phyloP scores from a whole-genome alignment of 257 asterid genomes.

The Coffea canephora region DNA sequence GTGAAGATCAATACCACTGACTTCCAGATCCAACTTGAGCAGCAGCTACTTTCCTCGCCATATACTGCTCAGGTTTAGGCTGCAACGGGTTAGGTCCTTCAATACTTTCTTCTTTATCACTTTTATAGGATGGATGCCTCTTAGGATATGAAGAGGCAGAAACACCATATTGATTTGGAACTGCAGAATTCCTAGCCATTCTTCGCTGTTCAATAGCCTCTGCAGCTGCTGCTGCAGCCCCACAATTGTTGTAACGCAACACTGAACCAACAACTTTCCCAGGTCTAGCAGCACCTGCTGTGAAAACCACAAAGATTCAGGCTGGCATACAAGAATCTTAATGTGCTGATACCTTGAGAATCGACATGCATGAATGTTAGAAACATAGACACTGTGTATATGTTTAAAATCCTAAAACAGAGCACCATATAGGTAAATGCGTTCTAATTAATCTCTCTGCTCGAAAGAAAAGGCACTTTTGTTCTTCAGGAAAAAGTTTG shows the following conservation, averaged over 20 bases:
- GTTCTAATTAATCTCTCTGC: neutral
- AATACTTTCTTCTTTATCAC: constrained; percentile 39
- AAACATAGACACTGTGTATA: neutral
- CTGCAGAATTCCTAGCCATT: constrained; percentile 51
- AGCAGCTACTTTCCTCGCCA: constrained; percentile 48
- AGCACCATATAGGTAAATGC: neutral
- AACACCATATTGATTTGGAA: constrained; percentile 54
- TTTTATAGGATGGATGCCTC: constrained; percentile 44
- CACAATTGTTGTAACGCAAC: constrained; percentile 54
- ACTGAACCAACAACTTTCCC: constrained; percentile 70
- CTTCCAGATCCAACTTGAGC: constrained; percentile 46
- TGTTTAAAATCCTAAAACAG: neutral
- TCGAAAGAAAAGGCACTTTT: neutral
- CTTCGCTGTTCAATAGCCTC: constrained; percentile 63
- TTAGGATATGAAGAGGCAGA: constrained; percentile 51
- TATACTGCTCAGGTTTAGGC: constrained; percentile 46
- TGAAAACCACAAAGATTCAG: neutral
- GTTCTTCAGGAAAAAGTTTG: neutral
- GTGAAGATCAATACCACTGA: constrained; percentile 37
- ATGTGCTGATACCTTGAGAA: neutral
- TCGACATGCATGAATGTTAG: neutral
- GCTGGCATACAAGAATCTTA: neutral
- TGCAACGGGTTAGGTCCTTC: constrained; percentile 35
- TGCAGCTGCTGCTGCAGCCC: constrained; percentile 48
- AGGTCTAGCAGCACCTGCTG: constrained; percentile 75